Conservation (phyloP, 805 yeast genomes). For the Brettanomyces bruxellensis region DNA sequence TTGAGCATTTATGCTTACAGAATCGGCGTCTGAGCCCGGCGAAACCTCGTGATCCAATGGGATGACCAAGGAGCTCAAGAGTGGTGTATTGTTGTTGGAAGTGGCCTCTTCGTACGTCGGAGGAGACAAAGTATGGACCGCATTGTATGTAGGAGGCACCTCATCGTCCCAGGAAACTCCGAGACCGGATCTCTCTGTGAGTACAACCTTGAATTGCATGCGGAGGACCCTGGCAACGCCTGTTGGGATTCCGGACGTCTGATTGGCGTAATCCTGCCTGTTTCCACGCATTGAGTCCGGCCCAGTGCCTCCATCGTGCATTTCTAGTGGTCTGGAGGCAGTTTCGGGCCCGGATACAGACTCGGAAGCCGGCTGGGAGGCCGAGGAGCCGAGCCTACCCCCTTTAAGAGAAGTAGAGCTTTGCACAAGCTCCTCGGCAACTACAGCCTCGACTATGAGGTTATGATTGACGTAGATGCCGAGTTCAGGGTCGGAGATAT, state of each 20-base stretch:
- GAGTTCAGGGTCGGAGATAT: slow-evolving; percentile 68
- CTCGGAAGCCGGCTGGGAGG: neutral
- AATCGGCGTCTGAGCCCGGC: neutral
- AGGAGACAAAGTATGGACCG: slow-evolving; percentile 75
- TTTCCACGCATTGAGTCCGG: slow-evolving; percentile 23
- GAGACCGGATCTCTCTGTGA: slow-evolving; percentile 87
- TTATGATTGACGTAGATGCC: slow-evolving; percentile 75
- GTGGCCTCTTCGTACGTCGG: slow-evolving; percentile 56
- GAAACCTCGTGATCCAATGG: slow-evolving; percentile 10
- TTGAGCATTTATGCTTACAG: too few relatives aligned
- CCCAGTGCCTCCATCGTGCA: slow-evolving; percentile 21
- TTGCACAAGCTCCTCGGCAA: slow-evolving; percentile 78
- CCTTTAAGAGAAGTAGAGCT: slow-evolving; percentile 1
- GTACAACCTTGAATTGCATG: slow-evolving; percentile 81
- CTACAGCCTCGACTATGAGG: slow-evolving; percentile 78
- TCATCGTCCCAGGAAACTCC: slow-evolving; percentile 99
- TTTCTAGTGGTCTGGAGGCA: neutral
- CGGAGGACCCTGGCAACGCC: slow-evolving; percentile 92
- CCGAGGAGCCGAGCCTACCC: neutral
- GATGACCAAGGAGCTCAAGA: slow-evolving; percentile 13
- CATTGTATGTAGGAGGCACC: slow-evolving; percentile 93
- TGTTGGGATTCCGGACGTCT: slow-evolving; percentile 62
- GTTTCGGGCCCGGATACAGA: neutral
- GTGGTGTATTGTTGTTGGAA: slow-evolving; percentile 10
- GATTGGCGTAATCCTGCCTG: slow-evolving; percentile 19